Base-by-base conservation (phyloP, 2,329 filamentous ascomycete genomes). In the Aphanoascus verrucosus region DNA sequence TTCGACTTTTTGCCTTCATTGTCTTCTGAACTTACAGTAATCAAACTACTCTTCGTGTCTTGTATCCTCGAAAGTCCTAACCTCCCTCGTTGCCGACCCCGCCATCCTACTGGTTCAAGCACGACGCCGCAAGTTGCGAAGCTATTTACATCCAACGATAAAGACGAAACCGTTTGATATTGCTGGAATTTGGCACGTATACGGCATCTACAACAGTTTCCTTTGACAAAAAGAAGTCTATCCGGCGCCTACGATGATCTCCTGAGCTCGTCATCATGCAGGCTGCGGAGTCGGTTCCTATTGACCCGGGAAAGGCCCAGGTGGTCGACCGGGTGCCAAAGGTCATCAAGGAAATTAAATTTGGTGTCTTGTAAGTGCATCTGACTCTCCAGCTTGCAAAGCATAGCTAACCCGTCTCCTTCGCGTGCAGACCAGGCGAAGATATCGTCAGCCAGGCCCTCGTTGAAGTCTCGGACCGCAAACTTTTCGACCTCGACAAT, bases 391-490 rank as follows among this genome's bases (percentile, higher is more conserved):
- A 37, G 9, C n/a, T n/a, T n/a, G n/a, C n/a, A n/a, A n/a, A n/a
- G 48, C 20, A 9, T 7, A 9, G 23, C 40, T 35, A 51, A 51
- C 15, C 38, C 43, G 35, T 44, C 19, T 23, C 32, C 17, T 42
- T 14, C 14, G 12, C 14, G 15, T 50, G 15, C 59, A 89, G 86
- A 65, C 94, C 90, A 23, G 89, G 87, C 63, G 86, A 94, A 67
- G 88, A 97, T 65, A 94, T 97, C 61, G 86, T 94, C 61, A 94
- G 91, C 66, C 93, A 98, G 71, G 89, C 86, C 58, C 89, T 96
- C 54, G 80, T 97, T 60, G 89, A 96, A 71, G 85, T 98, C 55
- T 94, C 88, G n/a, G 87, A 96, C 68, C 83, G 89, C 63, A 84
- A 90, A 68, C 83, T 97, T 57, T 98, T 95, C 75, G 89, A 98